Base-by-base conservation (phyloP, 2,329 filamentous ascomycete species). In the Botrytis cinerea region DNA sequence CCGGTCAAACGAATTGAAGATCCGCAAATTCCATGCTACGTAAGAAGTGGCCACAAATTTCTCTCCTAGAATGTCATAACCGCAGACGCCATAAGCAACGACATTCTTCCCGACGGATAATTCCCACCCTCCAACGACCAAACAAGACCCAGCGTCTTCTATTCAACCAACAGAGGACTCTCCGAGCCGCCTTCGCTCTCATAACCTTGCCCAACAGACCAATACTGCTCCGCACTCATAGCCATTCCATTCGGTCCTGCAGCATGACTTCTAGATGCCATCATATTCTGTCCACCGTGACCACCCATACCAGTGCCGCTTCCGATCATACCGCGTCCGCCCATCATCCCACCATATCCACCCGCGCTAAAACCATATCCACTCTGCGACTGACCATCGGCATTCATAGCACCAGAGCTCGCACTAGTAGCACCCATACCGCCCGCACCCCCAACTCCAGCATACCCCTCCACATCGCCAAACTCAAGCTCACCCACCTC, bases 91-190 rank as follows among this genome's bases (percentile, higher is more conserved):
- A 43, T 22, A 57, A 57, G 35, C 10, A 57, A 43, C 28, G 35
- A 25, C 32, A 2, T 12, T 3, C 22, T 16, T 25, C 16, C 22
- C 1, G 16, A 28, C 8, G 8, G 14, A 35, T 1, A 35, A 1
- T 25, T 1, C 7, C 1, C n/a, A 2, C 1, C 35, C 35, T 20
- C 16, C 35, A 54, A 16, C 32, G 2, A 68, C 6, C 25, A 16
- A 57, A 68, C 1, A 0, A 45, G 16, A 40, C 10, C n/a, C 2
- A 62, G 22, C 5, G 35, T 22, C 7, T 22, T 48, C 54, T 73
- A 76, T 43, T 78, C 76, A 38, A 78, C 73, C 67, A 77, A 73
- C 8, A 77, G 46, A n/a, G 76, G 75, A 48, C 75, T 75, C 20
- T 78, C 77, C 6, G 75, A 68, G 16, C 68, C 72, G 8, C 75